Conservation (phyloP, 2,329 filamentous ascomycete species). For the Albophoma yamanashiensis region DNA sequence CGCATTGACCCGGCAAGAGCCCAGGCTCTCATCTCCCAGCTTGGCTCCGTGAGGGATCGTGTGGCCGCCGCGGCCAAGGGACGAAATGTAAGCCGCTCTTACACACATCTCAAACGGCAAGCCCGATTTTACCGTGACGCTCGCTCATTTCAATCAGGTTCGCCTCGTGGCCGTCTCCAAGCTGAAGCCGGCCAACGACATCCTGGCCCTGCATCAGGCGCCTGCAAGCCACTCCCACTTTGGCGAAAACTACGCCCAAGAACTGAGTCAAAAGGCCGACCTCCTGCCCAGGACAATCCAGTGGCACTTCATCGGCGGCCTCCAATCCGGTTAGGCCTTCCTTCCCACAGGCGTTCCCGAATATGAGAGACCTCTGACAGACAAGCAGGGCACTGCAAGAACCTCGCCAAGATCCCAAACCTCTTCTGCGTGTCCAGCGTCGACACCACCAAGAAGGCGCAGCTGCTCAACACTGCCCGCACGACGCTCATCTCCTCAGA, state of each 20-base stretch:
- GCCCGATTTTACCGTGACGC: neutral
- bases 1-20: slow-evolving; percentile 52
- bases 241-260: slow-evolving; percentile 93
- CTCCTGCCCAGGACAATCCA: slow-evolving; percentile 65
- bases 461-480: slow-evolving; percentile 67
- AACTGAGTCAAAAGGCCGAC: slow-evolving; percentile 75
- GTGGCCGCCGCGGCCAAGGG: slow-evolving; percentile 42
- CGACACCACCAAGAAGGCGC: slow-evolving; percentile 79
- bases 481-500: slow-evolving; percentile 38
- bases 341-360: neutral
- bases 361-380: neutral
- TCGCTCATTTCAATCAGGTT: slow-evolving; percentile 35
- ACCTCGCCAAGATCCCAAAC: slow-evolving; percentile 75
- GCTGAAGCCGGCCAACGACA: slow-evolving; percentile 85
- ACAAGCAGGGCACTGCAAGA: slow-evolving; percentile 70
- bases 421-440: slow-evolving; percentile 88
- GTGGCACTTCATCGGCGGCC: slow-evolving; percentile 95
- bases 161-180: slow-evolving; percentile 94
- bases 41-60: slow-evolving; percentile 48
- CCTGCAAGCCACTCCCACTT: slow-evolving; percentile 62
- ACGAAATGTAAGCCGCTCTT: slow-evolving; percentile 35
- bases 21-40: slow-evolving; percentile 49
- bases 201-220: slow-evolving; percentile 66
- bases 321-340: slow-evolving; percentile 57
- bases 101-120: neutral